Conservation (phyloP, 78 protist genomes). For the Dictyostelium intermedium region DNA sequence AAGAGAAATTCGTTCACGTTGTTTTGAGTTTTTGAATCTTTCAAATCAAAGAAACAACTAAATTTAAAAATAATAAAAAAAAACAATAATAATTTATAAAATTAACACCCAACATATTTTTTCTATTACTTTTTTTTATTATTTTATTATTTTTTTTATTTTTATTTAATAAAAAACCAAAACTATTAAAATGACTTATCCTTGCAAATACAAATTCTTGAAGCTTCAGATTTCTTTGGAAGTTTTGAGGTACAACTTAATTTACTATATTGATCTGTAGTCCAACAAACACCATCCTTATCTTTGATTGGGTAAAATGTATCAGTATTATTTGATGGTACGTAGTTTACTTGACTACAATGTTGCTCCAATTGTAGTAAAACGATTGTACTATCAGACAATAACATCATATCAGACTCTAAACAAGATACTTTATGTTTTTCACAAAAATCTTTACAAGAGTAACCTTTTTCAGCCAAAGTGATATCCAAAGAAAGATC, state of each 20-base stretch:
- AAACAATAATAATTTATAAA: too few relatives aligned
- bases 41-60: background rate
- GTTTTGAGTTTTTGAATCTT: too few relatives aligned
- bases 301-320: background rate
- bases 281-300: constrained; percentile 11
- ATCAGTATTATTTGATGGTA: too few relatives aligned
- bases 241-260: constrained; percentile 9
- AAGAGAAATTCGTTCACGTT: too few relatives aligned
- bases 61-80: too few relatives aligned
- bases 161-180: background rate
- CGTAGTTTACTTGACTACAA: background rate
- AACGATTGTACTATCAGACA: background rate
- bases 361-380: background rate
- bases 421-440: background rate
- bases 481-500: background rate
- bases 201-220: constrained; percentile 29
- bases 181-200: background rate
- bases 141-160: background rate
- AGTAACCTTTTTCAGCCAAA: background rate
- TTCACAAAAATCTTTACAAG: constrained; percentile 25
- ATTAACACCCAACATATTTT: too few relatives aligned
- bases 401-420: constrained; percentile 31
- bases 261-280: background rate
- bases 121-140: background rate
- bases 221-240: background rate